phyloP scores from a whole-genome alignment of 2,329 filamentous ascomycete species.

The Westerdykella aurantiaca region DNA sequence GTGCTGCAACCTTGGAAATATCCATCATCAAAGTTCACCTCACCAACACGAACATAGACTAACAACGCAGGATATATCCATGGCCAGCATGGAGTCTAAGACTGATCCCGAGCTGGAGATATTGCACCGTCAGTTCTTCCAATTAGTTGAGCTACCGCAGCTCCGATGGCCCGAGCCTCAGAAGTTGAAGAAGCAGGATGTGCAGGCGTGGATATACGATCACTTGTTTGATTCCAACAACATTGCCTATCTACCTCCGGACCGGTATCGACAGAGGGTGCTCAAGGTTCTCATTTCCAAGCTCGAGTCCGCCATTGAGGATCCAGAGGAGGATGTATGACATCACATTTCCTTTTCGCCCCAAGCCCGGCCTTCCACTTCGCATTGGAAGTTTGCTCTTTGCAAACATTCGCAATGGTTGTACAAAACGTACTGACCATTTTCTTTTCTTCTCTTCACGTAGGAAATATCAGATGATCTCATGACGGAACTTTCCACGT shows the following conservation, averaged over 20 bases:
- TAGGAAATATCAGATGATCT: slow-evolving; percentile 82
- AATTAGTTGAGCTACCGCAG: slow-evolving; percentile 58
- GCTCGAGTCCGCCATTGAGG: slow-evolving; percentile 68
- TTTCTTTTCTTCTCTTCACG: slow-evolving; percentile 12
- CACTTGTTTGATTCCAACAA: slow-evolving; percentile 59
- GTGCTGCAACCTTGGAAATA: no score
- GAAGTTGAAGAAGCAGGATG: slow-evolving; percentile 53
- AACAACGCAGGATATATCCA: no score
- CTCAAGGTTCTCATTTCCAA: slow-evolving; percentile 66
- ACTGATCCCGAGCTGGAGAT: slow-evolving; percentile 13
- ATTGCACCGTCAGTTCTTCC: slow-evolving; percentile 72
- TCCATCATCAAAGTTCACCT: no score
- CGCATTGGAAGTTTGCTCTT: not conserved
- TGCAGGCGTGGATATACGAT: slow-evolving; percentile 62
- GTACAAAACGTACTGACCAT: slow-evolving; percentile 17
- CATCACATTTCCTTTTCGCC: slow-evolving; percentile 15
- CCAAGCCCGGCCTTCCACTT: not conserved
- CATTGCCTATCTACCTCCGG: slow-evolving; percentile 56
- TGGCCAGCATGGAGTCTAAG: not conserved
- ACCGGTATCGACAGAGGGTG: slow-evolving; percentile 63
- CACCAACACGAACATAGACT: no score
- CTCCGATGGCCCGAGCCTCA: slow-evolving; percentile 59
- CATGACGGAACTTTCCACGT: slow-evolving; percentile 60
- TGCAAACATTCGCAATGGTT: not conserved
- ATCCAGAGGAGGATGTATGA: slow-evolving; percentile 86